Evolutionary conservation across 2,329 filamentous ascomycete species (phyloP).

Genomic region (Onygena corvina): DNA sequence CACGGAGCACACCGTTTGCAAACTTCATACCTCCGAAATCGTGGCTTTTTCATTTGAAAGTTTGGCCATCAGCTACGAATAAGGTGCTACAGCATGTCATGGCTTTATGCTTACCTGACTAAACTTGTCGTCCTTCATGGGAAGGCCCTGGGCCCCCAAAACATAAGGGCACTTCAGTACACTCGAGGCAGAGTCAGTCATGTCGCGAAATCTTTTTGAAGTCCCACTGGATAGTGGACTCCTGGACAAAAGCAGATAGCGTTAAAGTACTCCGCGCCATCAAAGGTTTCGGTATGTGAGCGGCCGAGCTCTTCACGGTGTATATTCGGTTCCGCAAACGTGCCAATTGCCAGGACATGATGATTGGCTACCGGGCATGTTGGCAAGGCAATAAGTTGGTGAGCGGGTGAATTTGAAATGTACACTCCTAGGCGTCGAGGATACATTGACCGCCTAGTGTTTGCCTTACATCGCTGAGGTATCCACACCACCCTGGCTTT

Average conservation of each 20-base stretch:
- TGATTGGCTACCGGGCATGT: background rate
- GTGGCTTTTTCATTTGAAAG: background rate
- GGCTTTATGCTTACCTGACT: background rate
- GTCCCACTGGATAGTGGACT: too few species aligned
- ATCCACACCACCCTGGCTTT: constrained; percentile 8
- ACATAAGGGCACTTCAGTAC: background rate
- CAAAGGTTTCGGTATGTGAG: background rate
- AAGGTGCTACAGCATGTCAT: background rate
- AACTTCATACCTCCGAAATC: background rate
- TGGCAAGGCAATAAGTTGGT: constrained; percentile 4
- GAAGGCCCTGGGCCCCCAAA: background rate
- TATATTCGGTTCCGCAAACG: constrained; percentile 1
- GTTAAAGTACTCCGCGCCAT: background rate
- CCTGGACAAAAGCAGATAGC: background rate
- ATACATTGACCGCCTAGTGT: constrained; percentile 7
- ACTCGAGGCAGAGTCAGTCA: too few species aligned
- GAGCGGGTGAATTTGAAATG: constrained; percentile 6
- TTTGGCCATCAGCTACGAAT: background rate
- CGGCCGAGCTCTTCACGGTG: background rate
- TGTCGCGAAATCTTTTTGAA: too few species aligned
- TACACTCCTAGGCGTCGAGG: background rate
- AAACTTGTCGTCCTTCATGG: background rate
- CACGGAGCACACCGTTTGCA: constrained; percentile 7
- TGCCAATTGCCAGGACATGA: background rate
- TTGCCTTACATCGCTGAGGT: constrained; percentile 1